phyloP scores from a whole-genome alignment of 2,329 filamentous ascomycete species.

The Coccinonectria pachysandricola region DNA sequence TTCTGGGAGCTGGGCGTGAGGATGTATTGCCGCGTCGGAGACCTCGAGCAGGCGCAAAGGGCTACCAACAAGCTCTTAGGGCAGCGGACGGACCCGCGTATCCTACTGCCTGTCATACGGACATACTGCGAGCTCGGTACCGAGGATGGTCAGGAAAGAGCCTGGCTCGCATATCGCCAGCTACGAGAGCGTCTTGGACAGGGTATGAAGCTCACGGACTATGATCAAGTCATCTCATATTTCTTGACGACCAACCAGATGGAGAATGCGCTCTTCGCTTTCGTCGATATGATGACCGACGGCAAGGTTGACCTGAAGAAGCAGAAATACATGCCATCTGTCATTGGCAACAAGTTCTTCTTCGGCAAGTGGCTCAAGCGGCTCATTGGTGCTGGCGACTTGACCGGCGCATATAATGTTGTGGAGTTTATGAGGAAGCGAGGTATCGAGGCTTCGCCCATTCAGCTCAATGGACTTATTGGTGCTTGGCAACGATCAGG shows the following conservation, averaged over 20 bases:
- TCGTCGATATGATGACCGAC: constrained; percentile 81
- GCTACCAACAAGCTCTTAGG: constrained; percentile 45
- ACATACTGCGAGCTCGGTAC: constrained; percentile 47
- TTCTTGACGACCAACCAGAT: constrained; percentile 58
- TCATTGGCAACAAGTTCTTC: constrained; percentile 64
- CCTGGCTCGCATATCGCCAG: constrained; percentile 57
- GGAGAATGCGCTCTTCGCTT: constrained; percentile 61
- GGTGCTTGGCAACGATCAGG: constrained; percentile 65
- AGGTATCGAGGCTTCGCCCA: constrained; percentile 56
- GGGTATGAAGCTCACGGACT: constrained; percentile 60
- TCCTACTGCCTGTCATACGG: constrained; percentile 59
- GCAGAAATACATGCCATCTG: constrained; percentile 33
- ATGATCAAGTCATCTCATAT: constrained; percentile 61
- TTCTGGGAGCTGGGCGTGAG: constrained; percentile 58
- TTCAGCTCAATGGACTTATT: constrained; percentile 74
- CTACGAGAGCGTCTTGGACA: constrained; percentile 51
- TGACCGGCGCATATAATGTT: constrained; percentile 62
- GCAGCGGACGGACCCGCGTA: constrained; percentile 39
- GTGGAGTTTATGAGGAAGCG: constrained; percentile 64
- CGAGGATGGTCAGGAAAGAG: constrained; percentile 38
- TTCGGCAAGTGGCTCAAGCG: constrained; percentile 83
- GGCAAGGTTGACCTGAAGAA: constrained; percentile 39
- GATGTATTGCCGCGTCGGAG: constrained; percentile 49
- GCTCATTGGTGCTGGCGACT: constrained; percentile 61
- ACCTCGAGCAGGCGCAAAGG: constrained; percentile 48